A percentile compares a stretch with the other conserved stretches of the same genome.
Evolutionary conservation across 805 yeast genomes (phyloP).

Genomic region (Jamesozyma gamospora): DNA sequence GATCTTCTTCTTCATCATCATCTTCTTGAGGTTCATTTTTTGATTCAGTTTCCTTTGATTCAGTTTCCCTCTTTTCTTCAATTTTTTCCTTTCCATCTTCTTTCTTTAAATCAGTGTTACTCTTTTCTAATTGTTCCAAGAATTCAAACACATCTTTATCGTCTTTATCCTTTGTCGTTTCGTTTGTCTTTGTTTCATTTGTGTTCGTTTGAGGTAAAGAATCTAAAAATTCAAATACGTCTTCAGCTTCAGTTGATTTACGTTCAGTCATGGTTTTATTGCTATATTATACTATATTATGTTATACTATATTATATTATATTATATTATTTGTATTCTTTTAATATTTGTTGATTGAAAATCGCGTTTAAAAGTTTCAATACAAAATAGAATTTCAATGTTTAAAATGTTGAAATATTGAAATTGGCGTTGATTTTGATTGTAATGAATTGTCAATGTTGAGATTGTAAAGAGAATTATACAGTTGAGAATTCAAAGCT

Average conservation of each 20-base stretch:
- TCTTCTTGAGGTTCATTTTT: slow-evolving; percentile 16
- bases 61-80: slow-evolving; percentile 9
- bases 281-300: too few relatives aligned
- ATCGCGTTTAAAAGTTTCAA: too few relatives aligned
- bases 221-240: slow-evolving; percentile 70
- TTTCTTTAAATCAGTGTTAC: slow-evolving; percentile 34
- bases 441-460: too few relatives aligned
- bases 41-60: slow-evolving; percentile 7
- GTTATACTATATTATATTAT: too few relatives aligned
- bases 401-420: too few relatives aligned
- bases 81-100: slow-evolving; percentile 7
- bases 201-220: slow-evolving; percentile 52
- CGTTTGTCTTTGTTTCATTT: slow-evolving; percentile 8
- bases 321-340: too few relatives aligned
- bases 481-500: too few relatives aligned
- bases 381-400: too few relatives aligned
- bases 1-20: slow-evolving; percentile 16
- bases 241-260: slow-evolving; percentile 49
- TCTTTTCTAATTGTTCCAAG: slow-evolving; percentile 60
- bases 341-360: too few relatives aligned
- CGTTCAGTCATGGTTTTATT: slow-evolving; percentile 15
- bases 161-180: slow-evolving; percentile 8
- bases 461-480: too few relatives aligned
- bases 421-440: too few relatives aligned
- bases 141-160: slow-evolving; percentile 35